Base-by-base conservation (phyloP, 345 rosid species). In the Hypericum androsaemum region DNA sequence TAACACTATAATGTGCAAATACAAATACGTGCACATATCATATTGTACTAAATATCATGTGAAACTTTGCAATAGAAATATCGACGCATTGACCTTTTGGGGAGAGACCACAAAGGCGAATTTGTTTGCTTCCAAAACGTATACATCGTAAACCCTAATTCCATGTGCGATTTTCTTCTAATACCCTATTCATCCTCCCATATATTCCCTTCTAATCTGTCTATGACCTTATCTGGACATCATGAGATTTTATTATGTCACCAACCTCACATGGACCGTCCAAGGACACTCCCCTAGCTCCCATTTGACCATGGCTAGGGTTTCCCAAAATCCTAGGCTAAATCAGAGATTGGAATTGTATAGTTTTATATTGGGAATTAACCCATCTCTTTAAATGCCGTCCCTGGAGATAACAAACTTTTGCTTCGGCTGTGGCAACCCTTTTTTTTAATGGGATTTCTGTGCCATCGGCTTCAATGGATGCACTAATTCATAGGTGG, bases 161-260 rank as follows among this genome's bases (percentile, higher is more conserved):
- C 68, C 58, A 59, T 59, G 50, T 22, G 32, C 32, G 4, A 22
- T 22, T 69, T 72, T 70, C 77, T 79, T 79, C 83, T 79, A 74
- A 77, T 79, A 72, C 77, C 72, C 70, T 74, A 22, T 68, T 64
- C 72, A 71, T 70, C 62, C 79, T 77, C 88, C 81, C 81, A 82
- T 74, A 79, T 79, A 79, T 77, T 82, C 83, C 70, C 64, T 72
- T 72, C 65, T 58, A 64, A 70, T 60, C 61, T 65, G 56, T 67
- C 68, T 57, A 57, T 54, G 42, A 37, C 62, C 58, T 58, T 70
- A 59, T 64, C 68, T 52, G 50, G 53, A 22, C 61, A 43, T 59
- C 44, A 41, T 52, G 57, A 63, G 62, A 22, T 57, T 64, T 64
- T 65, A 72, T 51, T 64, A 66, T 60, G 70, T 64, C 64, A 58